A percentile compares a stretch with the other conserved stretches of the same genome.
Conservation (phyloP, 2,329 filamentous ascomycete species). For the Fusarium bactridioides region DNA sequence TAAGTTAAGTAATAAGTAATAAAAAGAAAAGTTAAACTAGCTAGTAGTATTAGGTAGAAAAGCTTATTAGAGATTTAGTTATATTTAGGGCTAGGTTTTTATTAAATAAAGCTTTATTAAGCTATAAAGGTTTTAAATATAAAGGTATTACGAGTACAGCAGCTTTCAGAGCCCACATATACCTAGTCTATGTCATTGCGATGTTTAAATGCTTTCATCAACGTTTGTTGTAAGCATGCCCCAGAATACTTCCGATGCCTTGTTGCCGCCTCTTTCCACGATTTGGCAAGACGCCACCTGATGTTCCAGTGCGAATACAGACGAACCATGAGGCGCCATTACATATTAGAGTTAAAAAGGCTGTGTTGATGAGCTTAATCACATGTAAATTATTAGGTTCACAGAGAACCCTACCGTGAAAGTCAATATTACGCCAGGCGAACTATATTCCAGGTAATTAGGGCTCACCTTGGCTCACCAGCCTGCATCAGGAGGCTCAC, state of each 20-base stretch:
- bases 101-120: too few relatives aligned
- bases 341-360: neutral
- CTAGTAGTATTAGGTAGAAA: too few relatives aligned
- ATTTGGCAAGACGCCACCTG: neutral
- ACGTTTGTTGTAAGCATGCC: accelerated
- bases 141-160: neutral
- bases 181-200: too few relatives aligned
- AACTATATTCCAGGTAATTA: neutral
- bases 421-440: neutral
- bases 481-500: neutral
- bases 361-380: too few relatives aligned
- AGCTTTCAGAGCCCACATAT: neutral
- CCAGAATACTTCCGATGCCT: too few relatives aligned
- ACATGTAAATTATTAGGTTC: neutral
- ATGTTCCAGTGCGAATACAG: neutral
- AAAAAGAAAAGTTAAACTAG: too few relatives aligned
- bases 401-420: accelerated
- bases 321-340: too few relatives aligned
- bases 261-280: neutral
- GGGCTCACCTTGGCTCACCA: neutral
- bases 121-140: too few relatives aligned
- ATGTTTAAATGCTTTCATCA: neutral
- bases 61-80: too few relatives aligned
- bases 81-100: too few relatives aligned
- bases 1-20: too few relatives aligned